Evolutionary conservation across 768 basidiomycete species (phyloP).

Genomic region (Mycena maculata): DNA sequence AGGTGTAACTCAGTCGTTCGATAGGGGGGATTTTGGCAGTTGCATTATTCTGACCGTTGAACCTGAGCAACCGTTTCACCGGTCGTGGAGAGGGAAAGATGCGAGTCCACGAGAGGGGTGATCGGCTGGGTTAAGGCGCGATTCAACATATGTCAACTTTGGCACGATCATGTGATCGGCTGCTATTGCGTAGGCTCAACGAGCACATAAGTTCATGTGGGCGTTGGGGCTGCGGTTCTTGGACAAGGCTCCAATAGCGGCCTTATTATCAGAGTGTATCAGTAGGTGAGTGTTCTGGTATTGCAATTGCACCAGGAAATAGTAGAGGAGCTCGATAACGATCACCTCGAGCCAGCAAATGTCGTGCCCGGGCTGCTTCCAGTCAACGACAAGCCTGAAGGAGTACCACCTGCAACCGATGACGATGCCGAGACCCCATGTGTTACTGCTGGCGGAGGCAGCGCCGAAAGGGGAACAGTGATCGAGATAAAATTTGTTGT

Average conservation of each 20-base stretch:
- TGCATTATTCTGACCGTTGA: too few species aligned
- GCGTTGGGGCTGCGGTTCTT: slow-evolving; percentile 19
- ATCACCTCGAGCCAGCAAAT: slow-evolving; percentile 45
- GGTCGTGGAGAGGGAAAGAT: too few species aligned
- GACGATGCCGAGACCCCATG: slow-evolving; percentile 43
- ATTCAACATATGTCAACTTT: slow-evolving; percentile 29
- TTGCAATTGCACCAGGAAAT: slow-evolving; percentile 22
- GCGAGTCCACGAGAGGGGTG: slow-evolving; percentile 36
- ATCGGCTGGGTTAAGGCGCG: slow-evolving; percentile 34
- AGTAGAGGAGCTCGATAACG: slow-evolving; percentile 10
- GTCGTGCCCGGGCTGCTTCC: slow-evolving; percentile 31
- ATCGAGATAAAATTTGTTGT: slow-evolving; percentile 33
- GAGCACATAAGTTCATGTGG: slow-evolving; percentile 28
- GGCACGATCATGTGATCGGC: slow-evolving; percentile 16
- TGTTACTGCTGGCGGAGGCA: slow-evolving; percentile 32
- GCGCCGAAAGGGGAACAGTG: slow-evolving; percentile 40
- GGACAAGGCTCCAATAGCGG: slow-evolving; percentile 13
- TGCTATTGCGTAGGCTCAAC: slow-evolving; percentile 16
- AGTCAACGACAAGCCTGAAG: slow-evolving; percentile 20
- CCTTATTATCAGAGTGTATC: slow-evolving; percentile 28
- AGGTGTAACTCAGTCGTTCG: too few species aligned
- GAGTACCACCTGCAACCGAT: slow-evolving; percentile 32
- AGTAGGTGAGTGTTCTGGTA: slow-evolving; percentile 3
- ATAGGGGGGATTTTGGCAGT: too few species aligned
- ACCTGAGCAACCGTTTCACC: too few species aligned